Base-by-base conservation (phyloP, 2,329 filamentous ascomycete species). In the Clathrospora elynae region DNA sequence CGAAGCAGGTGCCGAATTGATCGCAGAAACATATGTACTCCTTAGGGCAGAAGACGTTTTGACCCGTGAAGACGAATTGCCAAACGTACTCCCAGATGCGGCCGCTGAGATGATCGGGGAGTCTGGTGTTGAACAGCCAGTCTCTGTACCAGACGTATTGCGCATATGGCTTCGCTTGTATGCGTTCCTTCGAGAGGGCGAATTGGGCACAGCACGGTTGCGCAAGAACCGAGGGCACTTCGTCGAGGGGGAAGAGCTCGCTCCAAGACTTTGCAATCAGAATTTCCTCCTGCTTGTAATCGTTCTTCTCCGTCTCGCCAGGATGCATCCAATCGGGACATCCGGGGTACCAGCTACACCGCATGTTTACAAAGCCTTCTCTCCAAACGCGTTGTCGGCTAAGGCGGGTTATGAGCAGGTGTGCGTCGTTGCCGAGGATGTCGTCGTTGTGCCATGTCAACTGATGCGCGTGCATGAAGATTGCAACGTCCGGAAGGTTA, bases 171-270 rank as follows among this genome's bases (percentile, higher is more conserved):
- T 79, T 75, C 1, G 75, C 70, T 7, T 71, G 76, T 37, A 85
- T 81, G 3, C 80, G 75, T 28, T 83, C 79, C 2, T 76, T 68
- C 5, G 78, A 80, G 3, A 85, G 66, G 6, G 82, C 83, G 55
- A 86, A 85, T 53, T 86, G 83, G 2, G 79, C 80, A 57, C 83
- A 85, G 61, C 82, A 85, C 3, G 82, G 78, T 51, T 84, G 81
- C 2, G 80, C 76, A 0, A 85, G 73, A 0, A 82, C 75, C 1
- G 57, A 53, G 0, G 76, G 76, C 1, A 78, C 67, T 8, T 69
- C 66, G 35, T 77, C 74, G 4, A 72, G 52, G 1, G 76, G 76
- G 50, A 78, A 78, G 0, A 79, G 53, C 50, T 77, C 70, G 28
- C 65, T 64, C 75, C 75, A 78, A 0, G 66, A 67, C 25, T 73